Percentiles rank a stretch among this genome's conserved stretches.
Conservation (phyloP, 352 stramenopile genomes). For the Phytophthora pluvialis region DNA sequence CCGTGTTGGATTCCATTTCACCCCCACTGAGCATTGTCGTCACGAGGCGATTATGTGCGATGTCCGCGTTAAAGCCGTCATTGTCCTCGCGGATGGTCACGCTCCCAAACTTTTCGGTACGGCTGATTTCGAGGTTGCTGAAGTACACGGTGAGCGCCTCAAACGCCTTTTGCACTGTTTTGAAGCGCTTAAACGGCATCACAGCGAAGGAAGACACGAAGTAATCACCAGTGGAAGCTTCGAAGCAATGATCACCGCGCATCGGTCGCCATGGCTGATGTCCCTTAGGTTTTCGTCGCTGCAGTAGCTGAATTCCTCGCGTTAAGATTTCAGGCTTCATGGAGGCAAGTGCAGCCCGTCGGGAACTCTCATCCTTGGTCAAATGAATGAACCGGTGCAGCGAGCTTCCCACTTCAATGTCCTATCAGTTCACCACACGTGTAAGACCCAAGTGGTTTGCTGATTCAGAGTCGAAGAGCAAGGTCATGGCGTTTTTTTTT, state of each 20-base stretch:
- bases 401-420: constrained; percentile 20
- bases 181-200: constrained; percentile 45
- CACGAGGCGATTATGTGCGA: constrained; percentile 47
- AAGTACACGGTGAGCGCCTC: constrained; percentile 36
- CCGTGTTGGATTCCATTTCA: constrained; percentile 35
- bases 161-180: constrained; percentile 37
- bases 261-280: constrained; percentile 34
- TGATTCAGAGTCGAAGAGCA: too few species aligned
- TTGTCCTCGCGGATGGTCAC: constrained; percentile 48
- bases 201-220: constrained; percentile 30
- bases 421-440: constrained; percentile 2
- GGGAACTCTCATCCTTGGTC: constrained; percentile 27
- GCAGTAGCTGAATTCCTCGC: constrained; percentile 39
- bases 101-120: constrained; percentile 44
- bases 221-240: constrained; percentile 38
- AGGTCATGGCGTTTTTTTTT: not conserved
- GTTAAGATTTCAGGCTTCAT: constrained; percentile 43
- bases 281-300: constrained; percentile 39
- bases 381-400: constrained; percentile 52
- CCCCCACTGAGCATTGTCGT: constrained; percentile 15
- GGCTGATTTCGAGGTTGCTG: constrained; percentile 45
- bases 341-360: constrained; percentile 28
- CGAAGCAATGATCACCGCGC: constrained; percentile 30
- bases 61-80: constrained; percentile 28
- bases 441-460: too few species aligned